phyloP scores from a whole-genome alignment of 2,329 filamentous ascomycete genomes.

The Dothistroma septosporum region DNA sequence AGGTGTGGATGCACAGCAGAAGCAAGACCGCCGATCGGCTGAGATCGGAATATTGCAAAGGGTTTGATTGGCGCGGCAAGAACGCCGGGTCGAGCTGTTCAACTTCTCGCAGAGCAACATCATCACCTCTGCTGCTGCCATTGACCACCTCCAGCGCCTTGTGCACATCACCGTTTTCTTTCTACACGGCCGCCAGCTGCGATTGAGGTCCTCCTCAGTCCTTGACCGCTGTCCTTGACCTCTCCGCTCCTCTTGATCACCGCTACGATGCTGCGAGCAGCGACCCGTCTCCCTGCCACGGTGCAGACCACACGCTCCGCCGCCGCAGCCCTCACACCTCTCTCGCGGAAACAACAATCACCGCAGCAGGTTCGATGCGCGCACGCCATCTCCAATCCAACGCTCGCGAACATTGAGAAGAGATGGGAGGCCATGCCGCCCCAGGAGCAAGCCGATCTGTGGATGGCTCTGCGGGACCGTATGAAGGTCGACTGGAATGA shows the following conservation, averaged over 20 bases:
- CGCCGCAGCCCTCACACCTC: constrained; percentile 20
- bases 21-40: neutral
- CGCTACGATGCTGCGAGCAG: constrained; percentile 23
- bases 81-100: neutral
- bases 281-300: constrained; percentile 22
- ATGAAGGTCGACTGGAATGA: constrained; percentile 99
- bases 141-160: neutral
- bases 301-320: constrained; percentile 18
- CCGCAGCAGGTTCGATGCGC: constrained; percentile 56
- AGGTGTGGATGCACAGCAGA: neutral
- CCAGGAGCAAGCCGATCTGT: constrained; percentile 98
- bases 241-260: constrained; percentile 12
- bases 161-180: neutral
- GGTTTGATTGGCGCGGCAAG: neutral
- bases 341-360: constrained; percentile 17
- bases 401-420: constrained; percentile 97
- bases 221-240: constrained; percentile 2
- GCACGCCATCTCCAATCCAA: constrained; percentile 96
- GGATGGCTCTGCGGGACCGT: constrained; percentile 96
- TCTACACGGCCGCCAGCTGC: neutral
- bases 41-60: neutral
- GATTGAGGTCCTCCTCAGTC: constrained; percentile 8
- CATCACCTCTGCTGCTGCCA: neutral
- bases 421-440: constrained; percentile 97
- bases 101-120: neutral